phyloP scores from a whole-genome alignment of 495 filamentous ascomycete species.

The Cenococcum geophilum region DNA sequence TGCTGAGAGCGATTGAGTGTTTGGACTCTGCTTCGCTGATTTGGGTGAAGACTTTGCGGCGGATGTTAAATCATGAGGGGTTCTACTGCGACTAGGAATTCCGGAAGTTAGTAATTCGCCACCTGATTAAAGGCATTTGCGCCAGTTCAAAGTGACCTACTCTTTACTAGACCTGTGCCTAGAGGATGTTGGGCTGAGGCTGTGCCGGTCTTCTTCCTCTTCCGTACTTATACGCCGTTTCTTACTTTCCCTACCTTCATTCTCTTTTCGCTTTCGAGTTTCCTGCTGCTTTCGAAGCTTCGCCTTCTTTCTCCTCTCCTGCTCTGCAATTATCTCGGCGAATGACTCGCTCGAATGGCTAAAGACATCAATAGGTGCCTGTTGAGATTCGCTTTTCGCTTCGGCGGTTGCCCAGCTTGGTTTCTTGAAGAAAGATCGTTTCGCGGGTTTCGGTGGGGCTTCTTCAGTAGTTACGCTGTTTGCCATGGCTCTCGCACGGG shows the following conservation, averaged over 20 bases:
- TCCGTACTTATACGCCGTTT: constrained; percentile 1
- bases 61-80: not conserved
- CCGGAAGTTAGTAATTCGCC: not conserved
- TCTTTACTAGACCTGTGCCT: constrained; percentile 4
- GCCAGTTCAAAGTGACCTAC: constrained; percentile 5
- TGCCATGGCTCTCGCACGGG: no score
- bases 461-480: not conserved
- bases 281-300: constrained; percentile 7
- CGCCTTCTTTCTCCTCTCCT: constrained; percentile 12
- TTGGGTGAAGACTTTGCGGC: not conserved
- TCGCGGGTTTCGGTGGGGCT: constrained; percentile 10
- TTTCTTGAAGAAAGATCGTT: constrained; percentile 29
- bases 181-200: constrained; percentile 1
- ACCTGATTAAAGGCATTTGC: not conserved
- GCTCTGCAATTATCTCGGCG: constrained; percentile 20
- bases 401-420: constrained; percentile 20
- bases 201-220: constrained; percentile 8
- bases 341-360: constrained; percentile 20
- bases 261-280: constrained; percentile 11
- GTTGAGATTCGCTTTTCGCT: constrained; percentile 8
- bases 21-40: not conserved
- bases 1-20: not conserved
- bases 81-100: not conserved
- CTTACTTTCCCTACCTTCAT: constrained; percentile 8
- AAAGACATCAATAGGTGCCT: constrained; percentile 22